Conservation (phyloP, 495 filamentous ascomycete species). For the Aspergillus bridgeri region DNA sequence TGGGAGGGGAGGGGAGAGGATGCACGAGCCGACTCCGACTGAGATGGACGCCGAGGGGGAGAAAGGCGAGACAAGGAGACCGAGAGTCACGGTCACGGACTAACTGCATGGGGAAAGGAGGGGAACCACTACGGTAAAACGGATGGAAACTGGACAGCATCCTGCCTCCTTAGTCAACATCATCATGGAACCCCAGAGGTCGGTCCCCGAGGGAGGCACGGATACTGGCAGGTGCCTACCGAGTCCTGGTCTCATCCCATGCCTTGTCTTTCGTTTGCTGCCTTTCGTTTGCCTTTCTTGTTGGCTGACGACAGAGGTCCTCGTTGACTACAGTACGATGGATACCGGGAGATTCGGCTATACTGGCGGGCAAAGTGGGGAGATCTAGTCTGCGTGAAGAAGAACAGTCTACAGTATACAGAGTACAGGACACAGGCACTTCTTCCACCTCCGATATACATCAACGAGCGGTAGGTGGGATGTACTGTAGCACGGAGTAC, state of each 20-base stretch:
- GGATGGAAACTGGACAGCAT: too few species aligned
- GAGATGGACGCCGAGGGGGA: not conserved
- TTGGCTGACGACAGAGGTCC: too few species aligned
- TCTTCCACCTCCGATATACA: not conserved
- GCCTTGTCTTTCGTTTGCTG: too few species aligned
- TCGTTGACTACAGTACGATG: not conserved
- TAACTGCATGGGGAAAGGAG: not conserved
- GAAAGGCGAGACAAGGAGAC: not conserved
- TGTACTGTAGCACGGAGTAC: not conserved
- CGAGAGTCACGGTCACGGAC: not conserved
- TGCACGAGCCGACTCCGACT: too few species aligned
- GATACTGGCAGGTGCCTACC: not conserved
- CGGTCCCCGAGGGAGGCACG: not conserved
- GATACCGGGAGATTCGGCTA: not conserved
- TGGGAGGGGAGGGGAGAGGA: too few species aligned
- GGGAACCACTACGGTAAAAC: slow-evolving; percentile 4
- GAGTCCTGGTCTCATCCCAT: too few species aligned
- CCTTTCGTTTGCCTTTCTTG: too few species aligned
- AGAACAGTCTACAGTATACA: too few species aligned
- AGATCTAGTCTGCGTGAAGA: too few species aligned
- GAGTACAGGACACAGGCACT: too few species aligned
- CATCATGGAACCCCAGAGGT: too few species aligned
- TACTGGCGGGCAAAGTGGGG: not conserved
- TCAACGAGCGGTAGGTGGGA: not conserved
- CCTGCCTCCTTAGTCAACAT: too few species aligned